Percentiles rank a stretch among this genome's conserved stretches.
Evolutionary conservation across 371 early-diverging fungal species (phyloP).

Genomic region (Synchytrium microbalum): DNA sequence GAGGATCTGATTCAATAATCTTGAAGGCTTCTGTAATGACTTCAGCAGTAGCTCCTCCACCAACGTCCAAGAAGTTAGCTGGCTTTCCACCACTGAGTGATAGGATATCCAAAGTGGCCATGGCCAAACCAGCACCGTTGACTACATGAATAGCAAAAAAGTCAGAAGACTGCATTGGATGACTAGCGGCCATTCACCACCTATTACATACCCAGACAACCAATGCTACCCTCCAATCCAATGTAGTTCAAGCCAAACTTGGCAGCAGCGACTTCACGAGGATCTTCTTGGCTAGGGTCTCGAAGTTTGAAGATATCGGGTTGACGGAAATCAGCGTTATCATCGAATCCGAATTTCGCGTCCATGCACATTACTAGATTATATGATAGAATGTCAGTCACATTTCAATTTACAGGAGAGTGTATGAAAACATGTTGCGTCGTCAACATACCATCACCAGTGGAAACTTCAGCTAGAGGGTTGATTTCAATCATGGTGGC

Average conservation of each 20-base stretch:
- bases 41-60: constrained; percentile 91
- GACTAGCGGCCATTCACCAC: too few species aligned
- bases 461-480: constrained; percentile 87
- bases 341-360: constrained; percentile 95
- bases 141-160: constrained; percentile 37
- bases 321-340: constrained; percentile 97
- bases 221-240: constrained; percentile 89
- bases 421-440: not conserved
- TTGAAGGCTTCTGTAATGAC: constrained; percentile 98
- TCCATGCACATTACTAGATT: constrained; percentile 75
- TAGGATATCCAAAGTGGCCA: constrained; percentile 99
- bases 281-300: constrained; percentile 92
- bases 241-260: constrained; percentile 97
- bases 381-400: not conserved
- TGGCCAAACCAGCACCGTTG: constrained; percentile 98
- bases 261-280: constrained; percentile 94
- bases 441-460: constrained; percentile 63
- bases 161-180: too few species aligned
- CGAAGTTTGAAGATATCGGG: constrained; percentile 79
- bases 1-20: constrained; percentile 92
- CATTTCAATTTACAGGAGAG: not conserved
- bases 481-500: constrained; percentile 97
- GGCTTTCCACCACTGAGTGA: constrained; percentile 97
- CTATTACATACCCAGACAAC: constrained; percentile 51
- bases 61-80: constrained; percentile 99